These are phyloP conservation scores for Globisporangium mamillatum DNA, from an alignment of 352 stramenopile genomes.

Conservation along the genomic window DNA sequence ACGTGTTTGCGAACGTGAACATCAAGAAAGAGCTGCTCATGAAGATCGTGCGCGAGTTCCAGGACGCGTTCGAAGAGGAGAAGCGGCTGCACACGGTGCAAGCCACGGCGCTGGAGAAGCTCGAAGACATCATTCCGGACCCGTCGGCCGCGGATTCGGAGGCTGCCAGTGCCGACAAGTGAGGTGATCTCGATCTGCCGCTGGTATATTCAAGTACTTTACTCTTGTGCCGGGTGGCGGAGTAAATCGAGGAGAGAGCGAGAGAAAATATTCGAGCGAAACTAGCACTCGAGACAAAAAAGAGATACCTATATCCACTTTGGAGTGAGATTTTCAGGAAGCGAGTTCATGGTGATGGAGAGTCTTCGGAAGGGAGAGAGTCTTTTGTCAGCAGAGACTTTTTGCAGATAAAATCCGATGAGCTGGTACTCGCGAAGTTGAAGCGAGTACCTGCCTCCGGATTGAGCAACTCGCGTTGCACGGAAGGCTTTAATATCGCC, in stretches of 20 bases:
- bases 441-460: too few species aligned
- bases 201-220: background rate
- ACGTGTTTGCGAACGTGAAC: constrained; percentile 79
- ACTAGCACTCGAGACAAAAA: background rate
- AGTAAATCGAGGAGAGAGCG: background rate
- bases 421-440: too few species aligned
- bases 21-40: constrained; percentile 79
- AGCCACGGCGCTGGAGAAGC: constrained; percentile 52
- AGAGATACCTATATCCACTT: background rate
- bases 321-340: background rate
- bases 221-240: background rate
- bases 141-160: constrained; percentile 27
- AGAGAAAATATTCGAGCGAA: background rate
- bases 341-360: background rate
- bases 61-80: constrained; percentile 72
- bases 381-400: background rate
- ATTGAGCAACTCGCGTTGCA: too few species aligned
- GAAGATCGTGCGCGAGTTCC: constrained; percentile 79
- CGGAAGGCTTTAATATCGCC: too few species aligned
- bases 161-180: constrained; percentile 22
- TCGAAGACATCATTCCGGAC: constrained; percentile 85
- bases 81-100: constrained; percentile 70
- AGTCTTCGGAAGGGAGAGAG: too few species aligned
- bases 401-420: too few species aligned
- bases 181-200: background rate